Conservation (phyloP, 495 filamentous ascomycete species). For the Hypomontagnella monticulosa region DNA sequence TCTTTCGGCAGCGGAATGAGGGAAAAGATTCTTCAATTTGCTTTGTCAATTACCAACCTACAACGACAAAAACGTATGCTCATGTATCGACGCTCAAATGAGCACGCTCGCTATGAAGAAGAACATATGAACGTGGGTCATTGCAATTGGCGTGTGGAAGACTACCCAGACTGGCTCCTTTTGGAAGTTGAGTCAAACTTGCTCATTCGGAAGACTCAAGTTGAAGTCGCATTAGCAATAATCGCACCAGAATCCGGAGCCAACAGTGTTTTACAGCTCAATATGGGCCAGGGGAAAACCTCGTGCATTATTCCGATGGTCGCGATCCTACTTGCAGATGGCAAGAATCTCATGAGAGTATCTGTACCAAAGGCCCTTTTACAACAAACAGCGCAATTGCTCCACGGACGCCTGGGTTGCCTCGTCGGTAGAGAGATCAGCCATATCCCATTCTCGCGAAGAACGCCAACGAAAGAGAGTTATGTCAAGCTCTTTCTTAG, state of each 20-base stretch:
- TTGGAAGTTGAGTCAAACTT: conserved; percentile 66
- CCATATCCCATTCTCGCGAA: conserved; percentile 64
- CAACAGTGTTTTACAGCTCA: conserved; percentile 67
- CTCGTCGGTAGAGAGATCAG: conserved; percentile 56
- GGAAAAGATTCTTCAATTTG: conserved; percentile 53
- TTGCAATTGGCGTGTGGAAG: conserved; percentile 58
- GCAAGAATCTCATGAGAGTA: conserved; percentile 54
- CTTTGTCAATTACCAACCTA: conserved; percentile 52
- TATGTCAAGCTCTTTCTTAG: conserved; percentile 46
- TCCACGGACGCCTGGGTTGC: conserved; percentile 58
- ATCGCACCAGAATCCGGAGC: conserved; percentile 53
- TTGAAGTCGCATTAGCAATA: conserved; percentile 61
- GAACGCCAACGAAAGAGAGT: conserved; percentile 43
- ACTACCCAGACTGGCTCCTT: conserved; percentile 64
- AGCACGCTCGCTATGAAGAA: conserved; percentile 39
- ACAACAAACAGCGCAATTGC: conserved; percentile 60
- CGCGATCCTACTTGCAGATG: conserved; percentile 58
- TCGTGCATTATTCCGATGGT: conserved; percentile 66
- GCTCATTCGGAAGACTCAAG: conserved; percentile 60
- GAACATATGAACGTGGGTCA: conserved; percentile 60
- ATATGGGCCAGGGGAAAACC: conserved; percentile 63
- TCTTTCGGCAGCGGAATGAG: conserved; percentile 55
- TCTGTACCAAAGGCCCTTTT: conserved; percentile 62
- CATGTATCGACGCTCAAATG: conserved; percentile 35
- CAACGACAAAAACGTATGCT: conserved; percentile 54